Evolutionary conservation across 345 rosid species (phyloP).

Genomic region (Kandelia obovata): DNA sequence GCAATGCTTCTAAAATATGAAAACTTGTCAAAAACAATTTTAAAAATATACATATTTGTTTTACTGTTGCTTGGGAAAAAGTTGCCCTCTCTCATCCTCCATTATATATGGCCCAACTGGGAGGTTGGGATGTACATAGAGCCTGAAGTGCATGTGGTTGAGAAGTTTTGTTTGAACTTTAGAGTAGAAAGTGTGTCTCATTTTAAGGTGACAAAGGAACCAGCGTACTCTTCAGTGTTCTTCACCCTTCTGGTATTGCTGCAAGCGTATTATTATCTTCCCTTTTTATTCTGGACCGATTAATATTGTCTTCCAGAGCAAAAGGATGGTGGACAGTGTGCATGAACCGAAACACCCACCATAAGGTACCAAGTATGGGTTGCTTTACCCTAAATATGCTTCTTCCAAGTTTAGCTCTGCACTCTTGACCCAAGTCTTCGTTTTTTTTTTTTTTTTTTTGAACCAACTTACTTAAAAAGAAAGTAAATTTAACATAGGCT

Average conservation of each 20-base stretch:
- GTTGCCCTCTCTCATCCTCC: too few relatives aligned
- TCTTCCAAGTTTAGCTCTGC: too few relatives aligned
- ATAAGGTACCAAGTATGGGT: background rate
- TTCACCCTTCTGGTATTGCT: constrained; percentile 2
- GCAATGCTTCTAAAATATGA: too few relatives aligned
- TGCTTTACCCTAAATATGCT: too few relatives aligned
- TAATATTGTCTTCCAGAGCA: background rate
- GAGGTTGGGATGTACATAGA: background rate
- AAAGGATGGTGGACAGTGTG: constrained; percentile 25
- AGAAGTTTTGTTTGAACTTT: constrained; percentile 28
- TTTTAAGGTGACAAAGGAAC: constrained; percentile 31
- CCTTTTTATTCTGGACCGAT: too few relatives aligned
- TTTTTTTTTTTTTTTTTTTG: too few relatives aligned
- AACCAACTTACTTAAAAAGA: too few relatives aligned
- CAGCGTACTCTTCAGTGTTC: constrained; percentile 12
- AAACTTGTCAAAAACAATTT: too few relatives aligned
- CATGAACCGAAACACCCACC: constrained; percentile 33
- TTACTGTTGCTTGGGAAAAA: too few relatives aligned
- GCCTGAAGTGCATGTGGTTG: constrained; percentile 3
- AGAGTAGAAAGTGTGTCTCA: constrained; percentile 31
- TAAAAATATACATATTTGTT: too few relatives aligned
- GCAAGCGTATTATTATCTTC: background rate
- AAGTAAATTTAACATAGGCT: too few relatives aligned
- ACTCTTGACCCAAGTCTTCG: too few relatives aligned
- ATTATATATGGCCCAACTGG: constrained; percentile 7